Conservation (phyloP, 1,284 basidiomycete species). For the Ganoderma boninense region DNA sequence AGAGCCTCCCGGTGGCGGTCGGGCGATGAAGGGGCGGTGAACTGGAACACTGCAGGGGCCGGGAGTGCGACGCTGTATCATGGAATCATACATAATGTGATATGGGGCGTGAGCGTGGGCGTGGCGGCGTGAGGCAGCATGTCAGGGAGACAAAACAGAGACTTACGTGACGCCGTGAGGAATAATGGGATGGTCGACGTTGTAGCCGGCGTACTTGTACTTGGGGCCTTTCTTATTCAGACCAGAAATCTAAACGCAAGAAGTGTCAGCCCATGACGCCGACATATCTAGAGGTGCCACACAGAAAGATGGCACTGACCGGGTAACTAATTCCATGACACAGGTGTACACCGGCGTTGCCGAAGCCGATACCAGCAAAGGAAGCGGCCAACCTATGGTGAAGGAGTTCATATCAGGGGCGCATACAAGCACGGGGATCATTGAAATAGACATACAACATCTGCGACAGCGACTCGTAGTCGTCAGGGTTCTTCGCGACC, state of each 20-base stretch:
- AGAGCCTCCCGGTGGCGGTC: slow-evolving; percentile 91
- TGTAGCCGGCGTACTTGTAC: slow-evolving; percentile 88
- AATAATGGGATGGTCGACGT: slow-evolving; percentile 86
- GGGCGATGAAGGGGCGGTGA: slow-evolving; percentile 92
- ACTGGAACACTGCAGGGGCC: slow-evolving; percentile 93
- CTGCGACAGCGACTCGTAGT: slow-evolving; percentile 87
- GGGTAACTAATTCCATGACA: slow-evolving; percentile 91
- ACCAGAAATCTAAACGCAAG: slow-evolving; percentile 82
- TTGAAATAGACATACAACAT: slow-evolving; percentile 78
- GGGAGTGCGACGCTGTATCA: slow-evolving; percentile 77
- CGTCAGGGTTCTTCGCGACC: slow-evolving; percentile 81
- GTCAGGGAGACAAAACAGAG: slow-evolving; percentile 6
- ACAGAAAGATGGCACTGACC: slow-evolving; percentile 48
- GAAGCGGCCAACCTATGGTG: slow-evolving; percentile 78
- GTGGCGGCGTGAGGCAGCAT: neutral
- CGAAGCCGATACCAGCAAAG: slow-evolving; percentile 95
- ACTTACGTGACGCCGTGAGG: slow-evolving; percentile 87
- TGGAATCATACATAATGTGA: neutral
- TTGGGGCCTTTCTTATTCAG: slow-evolving; percentile 94
- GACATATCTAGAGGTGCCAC: slow-evolving; percentile 1
- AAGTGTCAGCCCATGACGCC: neutral
- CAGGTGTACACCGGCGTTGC: slow-evolving; percentile 93
- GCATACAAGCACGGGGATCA: neutral
- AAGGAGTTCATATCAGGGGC: neutral
- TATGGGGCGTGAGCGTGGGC: neutral